These are phyloP conservation scores for Hypoxylon sp. DNA, from an alignment of 2,329 filamentous ascomycete species.

Conservation along the genomic window DNA sequence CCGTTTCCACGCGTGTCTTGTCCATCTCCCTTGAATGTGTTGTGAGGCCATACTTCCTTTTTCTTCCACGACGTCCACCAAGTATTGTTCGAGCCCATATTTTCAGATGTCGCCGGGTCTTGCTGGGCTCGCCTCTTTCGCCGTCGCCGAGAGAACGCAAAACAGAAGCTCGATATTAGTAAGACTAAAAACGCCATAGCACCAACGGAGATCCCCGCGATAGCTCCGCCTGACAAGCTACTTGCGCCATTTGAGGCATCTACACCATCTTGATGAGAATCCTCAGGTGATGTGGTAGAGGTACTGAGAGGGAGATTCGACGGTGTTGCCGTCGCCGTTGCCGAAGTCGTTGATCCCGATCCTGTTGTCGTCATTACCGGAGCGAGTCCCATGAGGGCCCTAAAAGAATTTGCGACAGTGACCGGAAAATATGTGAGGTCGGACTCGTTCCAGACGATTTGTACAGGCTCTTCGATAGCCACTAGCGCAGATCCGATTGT, in stretches of 20 bases:
- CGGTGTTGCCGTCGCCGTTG: background rate
- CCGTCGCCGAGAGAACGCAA: conserved; percentile 7
- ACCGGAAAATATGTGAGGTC: conserved; percentile 23
- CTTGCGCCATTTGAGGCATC: background rate
- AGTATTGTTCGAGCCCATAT: background rate
- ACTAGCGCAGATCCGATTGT: conserved; percentile 1
- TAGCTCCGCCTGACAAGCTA: conserved; percentile 6
- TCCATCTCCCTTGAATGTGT: background rate
- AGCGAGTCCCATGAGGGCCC: conserved; percentile 16
- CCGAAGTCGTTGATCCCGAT: background rate
- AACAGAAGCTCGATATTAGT: background rate
- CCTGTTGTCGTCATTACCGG: background rate
- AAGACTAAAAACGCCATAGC: conserved; percentile 9
- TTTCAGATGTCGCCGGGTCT: background rate
- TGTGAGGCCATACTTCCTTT: too few species aligned
- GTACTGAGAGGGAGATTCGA: background rate
- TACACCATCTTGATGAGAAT: background rate
- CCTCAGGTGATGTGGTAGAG: background rate
- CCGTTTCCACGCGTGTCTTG: background rate
- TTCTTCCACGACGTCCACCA: conserved; percentile 4
- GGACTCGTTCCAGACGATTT: conserved; percentile 19
- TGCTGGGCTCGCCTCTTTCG: conserved; percentile 1
- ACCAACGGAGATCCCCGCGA: conserved; percentile 20
- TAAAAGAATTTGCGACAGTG: conserved; percentile 23
- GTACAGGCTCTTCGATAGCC: conserved; percentile 17